phyloP scores from a whole-genome alignment of 2,329 filamentous ascomycete species.

The Penicillium sp. region DNA sequence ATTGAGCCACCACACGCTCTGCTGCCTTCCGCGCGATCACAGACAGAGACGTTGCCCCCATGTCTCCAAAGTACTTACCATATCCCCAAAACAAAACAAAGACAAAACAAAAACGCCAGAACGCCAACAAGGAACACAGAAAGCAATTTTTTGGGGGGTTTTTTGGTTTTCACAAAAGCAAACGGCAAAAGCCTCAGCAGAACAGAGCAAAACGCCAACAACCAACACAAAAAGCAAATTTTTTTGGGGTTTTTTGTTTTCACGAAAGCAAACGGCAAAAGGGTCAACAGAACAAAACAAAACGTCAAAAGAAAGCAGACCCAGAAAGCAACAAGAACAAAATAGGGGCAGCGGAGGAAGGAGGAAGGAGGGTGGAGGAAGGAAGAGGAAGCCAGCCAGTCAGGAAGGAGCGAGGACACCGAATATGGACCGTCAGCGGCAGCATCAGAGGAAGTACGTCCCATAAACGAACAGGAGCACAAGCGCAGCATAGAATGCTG shows the following conservation, averaged over 20 bases:
- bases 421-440: background rate
- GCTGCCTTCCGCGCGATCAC: background rate
- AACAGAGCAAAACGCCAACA: background rate
- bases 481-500: background rate
- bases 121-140: background rate
- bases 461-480: background rate
- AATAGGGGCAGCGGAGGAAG: background rate
- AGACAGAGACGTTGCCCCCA: background rate
- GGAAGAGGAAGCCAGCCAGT: background rate
- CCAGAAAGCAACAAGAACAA: background rate
- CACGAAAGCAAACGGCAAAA: constrained; percentile 4
- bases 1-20: background rate
- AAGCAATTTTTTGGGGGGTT: background rate
- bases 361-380: too few species aligned
- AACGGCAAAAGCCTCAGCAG: constrained; percentile 1
- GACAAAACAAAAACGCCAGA: background rate
- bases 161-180: background rate
- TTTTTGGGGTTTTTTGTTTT: background rate
- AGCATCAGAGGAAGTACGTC: background rate
- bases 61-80: background rate
- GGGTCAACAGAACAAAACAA: background rate
- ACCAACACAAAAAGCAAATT: background rate
- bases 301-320: background rate
- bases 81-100: background rate
- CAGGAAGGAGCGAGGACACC: background rate